phyloP scores from a whole-genome alignment of 2,329 filamentous ascomycete species.

The Nothophoma quercina region DNA sequence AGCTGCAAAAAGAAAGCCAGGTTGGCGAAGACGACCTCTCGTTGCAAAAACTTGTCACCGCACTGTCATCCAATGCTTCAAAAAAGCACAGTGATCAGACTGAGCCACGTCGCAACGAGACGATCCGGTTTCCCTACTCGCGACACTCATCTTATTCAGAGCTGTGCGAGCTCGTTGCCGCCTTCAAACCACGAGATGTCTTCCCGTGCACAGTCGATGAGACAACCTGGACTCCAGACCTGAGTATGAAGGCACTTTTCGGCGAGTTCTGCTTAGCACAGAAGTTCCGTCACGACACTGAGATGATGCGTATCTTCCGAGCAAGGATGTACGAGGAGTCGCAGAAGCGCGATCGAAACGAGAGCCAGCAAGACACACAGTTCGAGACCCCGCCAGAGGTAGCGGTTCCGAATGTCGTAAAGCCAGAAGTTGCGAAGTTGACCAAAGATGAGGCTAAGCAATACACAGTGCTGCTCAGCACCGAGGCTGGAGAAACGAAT shows the following conservation, averaged over 20 bases:
- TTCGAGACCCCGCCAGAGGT: slow-evolving; percentile 5
- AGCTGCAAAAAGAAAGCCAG: slow-evolving; percentile 34
- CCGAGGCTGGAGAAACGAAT: background rate
- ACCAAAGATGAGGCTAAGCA: background rate
- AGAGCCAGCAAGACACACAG: slow-evolving; percentile 26
- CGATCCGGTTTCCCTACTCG: slow-evolving; percentile 78
- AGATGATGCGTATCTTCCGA: slow-evolving; percentile 60
- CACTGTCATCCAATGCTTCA: slow-evolving; percentile 29
- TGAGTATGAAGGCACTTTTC: slow-evolving; percentile 75
- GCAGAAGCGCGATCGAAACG: slow-evolving; percentile 16
- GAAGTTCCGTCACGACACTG: slow-evolving; percentile 69
- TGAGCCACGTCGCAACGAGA: slow-evolving; percentile 18
- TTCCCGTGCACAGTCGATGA: slow-evolving; percentile 79
- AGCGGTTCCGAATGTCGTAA: background rate
- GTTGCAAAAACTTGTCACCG: slow-evolving; percentile 43
- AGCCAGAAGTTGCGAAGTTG: background rate
- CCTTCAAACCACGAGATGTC: slow-evolving; percentile 77
- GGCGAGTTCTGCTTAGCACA: slow-evolving; percentile 70
- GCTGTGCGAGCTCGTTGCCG: slow-evolving; percentile 72
- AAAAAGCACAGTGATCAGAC: background rate
- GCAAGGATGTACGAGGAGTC: slow-evolving; percentile 15
- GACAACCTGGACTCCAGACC: slow-evolving; percentile 66
- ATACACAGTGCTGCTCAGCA: background rate
- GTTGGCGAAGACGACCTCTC: slow-evolving; percentile 35
- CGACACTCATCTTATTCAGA: slow-evolving; percentile 88